Evolutionary conservation across 2,329 filamentous ascomycete species (phyloP).

Genomic region (Karstenula rhodostoma): DNA sequence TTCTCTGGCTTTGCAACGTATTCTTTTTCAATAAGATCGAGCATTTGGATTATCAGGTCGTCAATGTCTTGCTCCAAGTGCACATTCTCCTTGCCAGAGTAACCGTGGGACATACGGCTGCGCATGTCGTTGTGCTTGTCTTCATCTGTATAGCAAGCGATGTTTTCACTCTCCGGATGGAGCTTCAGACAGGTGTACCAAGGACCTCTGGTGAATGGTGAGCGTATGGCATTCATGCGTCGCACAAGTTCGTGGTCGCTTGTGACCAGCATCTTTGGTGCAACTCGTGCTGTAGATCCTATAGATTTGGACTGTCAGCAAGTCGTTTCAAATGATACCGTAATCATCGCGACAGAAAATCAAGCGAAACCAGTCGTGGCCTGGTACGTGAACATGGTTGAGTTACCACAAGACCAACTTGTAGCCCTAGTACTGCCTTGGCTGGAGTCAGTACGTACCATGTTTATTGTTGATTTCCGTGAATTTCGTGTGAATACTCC

Average conservation of each 20-base stretch:
- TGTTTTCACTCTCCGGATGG: constrained; percentile 1
- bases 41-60: background rate
- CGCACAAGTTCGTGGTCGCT: constrained; percentile 1
- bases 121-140: constrained; percentile 1
- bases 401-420: background rate
- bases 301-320: background rate
- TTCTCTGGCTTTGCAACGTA: background rate
- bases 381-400: background rate
- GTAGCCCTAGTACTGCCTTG: background rate
- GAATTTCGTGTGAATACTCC: background rate
- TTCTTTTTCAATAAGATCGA: background rate
- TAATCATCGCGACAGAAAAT: background rate
- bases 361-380: background rate
- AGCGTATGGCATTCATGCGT: constrained; percentile 4
- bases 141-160: background rate
- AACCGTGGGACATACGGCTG: background rate
- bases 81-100: constrained; percentile 3
- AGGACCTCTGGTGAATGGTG: background rate
- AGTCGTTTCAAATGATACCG: background rate
- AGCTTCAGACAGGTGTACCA: background rate
- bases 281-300: constrained; percentile 4
- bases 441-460: background rate
- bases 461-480: background rate
- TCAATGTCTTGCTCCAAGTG: constrained; percentile 3
- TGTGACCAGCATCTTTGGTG: constrained; percentile 3